A percentile compares a stretch with the other conserved stretches of the same genome.
phyloP scores from a whole-genome alignment of 495 filamentous ascomycete species.

The Neurospora pannonica region DNA sequence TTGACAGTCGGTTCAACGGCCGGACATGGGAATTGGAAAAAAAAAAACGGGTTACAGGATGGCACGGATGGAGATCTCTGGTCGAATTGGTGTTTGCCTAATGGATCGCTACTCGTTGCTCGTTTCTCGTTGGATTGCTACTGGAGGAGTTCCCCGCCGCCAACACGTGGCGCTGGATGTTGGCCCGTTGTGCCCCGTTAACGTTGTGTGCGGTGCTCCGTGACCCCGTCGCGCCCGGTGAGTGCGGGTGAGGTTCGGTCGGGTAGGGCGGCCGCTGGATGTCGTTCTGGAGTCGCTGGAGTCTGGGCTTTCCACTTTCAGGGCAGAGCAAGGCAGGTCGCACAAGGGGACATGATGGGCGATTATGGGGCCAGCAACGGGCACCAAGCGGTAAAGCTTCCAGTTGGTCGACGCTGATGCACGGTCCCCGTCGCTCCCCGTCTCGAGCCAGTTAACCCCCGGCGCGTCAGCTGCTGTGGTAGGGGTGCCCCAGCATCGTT shows the following conservation, averaged over 20 bases:
- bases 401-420: background rate
- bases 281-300: background rate
- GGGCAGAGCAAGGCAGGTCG: background rate
- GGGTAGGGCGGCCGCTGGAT: background rate
- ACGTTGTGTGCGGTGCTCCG: background rate
- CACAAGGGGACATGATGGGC: background rate
- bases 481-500: background rate
- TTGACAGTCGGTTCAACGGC: too few relatives aligned
- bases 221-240: background rate
- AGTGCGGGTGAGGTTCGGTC: background rate
- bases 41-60: too few relatives aligned
- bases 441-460: background rate
- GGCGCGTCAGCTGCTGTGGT: background rate
- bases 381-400: background rate
- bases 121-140: background rate
- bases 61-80: too few relatives aligned
- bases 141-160: background rate
- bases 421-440: background rate
- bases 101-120: background rate
- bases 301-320: background rate
- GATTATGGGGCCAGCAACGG: background rate
- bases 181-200: background rate
- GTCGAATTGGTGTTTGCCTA: too few relatives aligned
- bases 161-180: background rate
- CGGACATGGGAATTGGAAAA: too few relatives aligned